Conservation (phyloP, 441 rosid genomes). For the Francoa sonchifolia region DNA sequence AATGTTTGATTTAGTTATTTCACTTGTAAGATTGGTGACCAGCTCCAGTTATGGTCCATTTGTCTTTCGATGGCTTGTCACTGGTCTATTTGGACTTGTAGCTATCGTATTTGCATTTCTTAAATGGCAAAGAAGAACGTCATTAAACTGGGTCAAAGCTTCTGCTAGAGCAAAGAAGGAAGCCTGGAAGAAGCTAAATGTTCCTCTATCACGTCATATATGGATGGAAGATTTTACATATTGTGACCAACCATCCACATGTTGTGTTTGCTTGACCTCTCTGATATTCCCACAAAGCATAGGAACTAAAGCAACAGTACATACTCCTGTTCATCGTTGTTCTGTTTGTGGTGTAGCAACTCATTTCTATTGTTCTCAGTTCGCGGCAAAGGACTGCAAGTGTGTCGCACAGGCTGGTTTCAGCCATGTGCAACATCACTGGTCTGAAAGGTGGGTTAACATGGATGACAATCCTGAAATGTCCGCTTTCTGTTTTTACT, state of each 20-base stretch:
- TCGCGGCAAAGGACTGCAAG: slow-evolving; percentile 46
- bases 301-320: slow-evolving; percentile 20
- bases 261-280: slow-evolving; percentile 48
- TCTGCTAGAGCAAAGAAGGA: slow-evolving; percentile 46
- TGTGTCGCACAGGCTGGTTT: slow-evolving; percentile 51
- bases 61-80: slow-evolving; percentile 32
- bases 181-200: slow-evolving; percentile 43
- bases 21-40: slow-evolving; percentile 24
- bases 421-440: slow-evolving; percentile 43
- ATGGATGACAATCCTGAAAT: slow-evolving; percentile 44
- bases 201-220: slow-evolving; percentile 43
- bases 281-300: slow-evolving; percentile 26
- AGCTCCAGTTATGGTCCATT: slow-evolving; percentile 22
- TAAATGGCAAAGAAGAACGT: slow-evolving; percentile 45
- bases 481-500: slow-evolving; percentile 50
- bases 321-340: slow-evolving; percentile 37
- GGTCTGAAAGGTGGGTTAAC: slow-evolving; percentile 61
- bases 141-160: slow-evolving; percentile 47
- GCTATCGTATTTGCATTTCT: slow-evolving; percentile 31
- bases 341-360: slow-evolving; percentile 51
- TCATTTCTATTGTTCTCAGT: slow-evolving; percentile 45
- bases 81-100: slow-evolving; percentile 28
- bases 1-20: slow-evolving; percentile 32
- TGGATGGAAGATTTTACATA: slow-evolving; percentile 44
- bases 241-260: slow-evolving; percentile 38